These are phyloP conservation scores for Ophiostoma ulmi DNA, from an alignment of 2,329 filamentous ascomycete species.

Conservation along the genomic window DNA sequence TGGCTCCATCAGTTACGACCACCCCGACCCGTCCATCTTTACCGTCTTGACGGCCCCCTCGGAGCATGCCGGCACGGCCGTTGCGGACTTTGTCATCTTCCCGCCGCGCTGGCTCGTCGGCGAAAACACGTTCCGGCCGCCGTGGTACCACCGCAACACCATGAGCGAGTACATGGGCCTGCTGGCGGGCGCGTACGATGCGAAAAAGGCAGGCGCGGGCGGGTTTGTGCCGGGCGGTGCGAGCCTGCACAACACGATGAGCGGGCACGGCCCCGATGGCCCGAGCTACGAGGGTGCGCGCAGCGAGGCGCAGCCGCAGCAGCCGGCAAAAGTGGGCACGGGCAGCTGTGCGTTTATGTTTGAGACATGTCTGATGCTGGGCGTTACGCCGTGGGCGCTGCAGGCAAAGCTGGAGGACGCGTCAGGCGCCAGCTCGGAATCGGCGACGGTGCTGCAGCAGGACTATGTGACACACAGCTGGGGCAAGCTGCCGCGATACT, in stretches of 20 bases:
- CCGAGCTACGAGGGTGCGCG: conserved; percentile 53
- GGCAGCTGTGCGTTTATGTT: conserved; percentile 66
- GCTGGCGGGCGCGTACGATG: conserved; percentile 56
- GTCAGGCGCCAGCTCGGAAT: not conserved
- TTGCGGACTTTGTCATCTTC: conserved; percentile 69
- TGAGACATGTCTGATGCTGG: conserved; percentile 64
- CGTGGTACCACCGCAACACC: conserved; percentile 67
- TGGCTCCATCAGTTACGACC: conserved; percentile 67
- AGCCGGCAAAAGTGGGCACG: conserved; percentile 53
- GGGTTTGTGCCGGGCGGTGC: conserved; percentile 57
- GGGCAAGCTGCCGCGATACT: conserved; percentile 43
- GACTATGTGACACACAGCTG: conserved; percentile 79
- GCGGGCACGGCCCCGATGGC: conserved; percentile 59
- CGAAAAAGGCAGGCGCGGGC: conserved; percentile 52
- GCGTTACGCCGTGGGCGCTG: conserved; percentile 65
- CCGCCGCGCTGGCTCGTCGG: conserved; percentile 66
- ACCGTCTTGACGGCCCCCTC: conserved; percentile 63
- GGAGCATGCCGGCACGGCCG: conserved; percentile 54
- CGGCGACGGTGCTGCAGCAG: conserved; percentile 47
- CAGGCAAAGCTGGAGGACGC: conserved; percentile 41
- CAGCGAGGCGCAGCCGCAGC: conserved; percentile 43
- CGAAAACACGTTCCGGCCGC: conserved; percentile 65
- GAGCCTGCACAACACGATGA: conserved; percentile 66
- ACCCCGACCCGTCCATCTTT: conserved; percentile 74
- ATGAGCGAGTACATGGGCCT: conserved; percentile 63